These are phyloP conservation scores for Verticillium nonalfalfae DNA, from an alignment of 2,329 filamentous ascomycete species.

Conservation along the genomic window DNA sequence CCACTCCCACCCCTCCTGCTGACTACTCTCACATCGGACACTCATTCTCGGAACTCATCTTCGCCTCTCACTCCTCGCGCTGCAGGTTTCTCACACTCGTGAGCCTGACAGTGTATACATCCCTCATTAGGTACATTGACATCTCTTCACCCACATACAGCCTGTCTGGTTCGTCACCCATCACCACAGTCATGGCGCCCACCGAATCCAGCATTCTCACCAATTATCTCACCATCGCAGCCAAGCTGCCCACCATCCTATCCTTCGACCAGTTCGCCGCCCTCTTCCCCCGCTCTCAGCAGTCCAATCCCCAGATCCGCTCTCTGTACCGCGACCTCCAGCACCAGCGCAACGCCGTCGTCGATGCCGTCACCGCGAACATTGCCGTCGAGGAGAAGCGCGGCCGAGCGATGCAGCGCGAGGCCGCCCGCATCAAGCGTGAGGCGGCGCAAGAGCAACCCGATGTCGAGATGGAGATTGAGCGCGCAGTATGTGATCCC, in stretches of 20 bases:
- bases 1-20: background rate
- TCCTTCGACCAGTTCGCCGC: constrained; percentile 69
- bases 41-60: background rate
- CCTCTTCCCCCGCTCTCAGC: constrained; percentile 65
- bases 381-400: constrained; percentile 59
- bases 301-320: constrained; percentile 60
- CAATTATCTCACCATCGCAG: constrained; percentile 72
- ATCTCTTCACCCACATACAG: too few species aligned
- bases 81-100: background rate
- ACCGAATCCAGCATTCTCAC: constrained; percentile 69
- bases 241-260: constrained; percentile 66
- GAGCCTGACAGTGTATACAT: too few species aligned
- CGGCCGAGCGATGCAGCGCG: constrained; percentile 51
- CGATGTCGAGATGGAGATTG: constrained; percentile 59
- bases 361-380: constrained; percentile 60
- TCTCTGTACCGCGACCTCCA: constrained; percentile 75
- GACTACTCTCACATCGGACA: background rate
- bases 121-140: too few species aligned
- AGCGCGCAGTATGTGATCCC: constrained; percentile 40
- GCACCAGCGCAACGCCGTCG: constrained; percentile 60
- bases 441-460: constrained; percentile 47
- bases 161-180: background rate
- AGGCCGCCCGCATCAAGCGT: constrained; percentile 47
- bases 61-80: background rate
- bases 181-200: constrained; percentile 51